Conservation (phyloP, 768 basidiomycete species). For the Boletus rubescentipes region DNA sequence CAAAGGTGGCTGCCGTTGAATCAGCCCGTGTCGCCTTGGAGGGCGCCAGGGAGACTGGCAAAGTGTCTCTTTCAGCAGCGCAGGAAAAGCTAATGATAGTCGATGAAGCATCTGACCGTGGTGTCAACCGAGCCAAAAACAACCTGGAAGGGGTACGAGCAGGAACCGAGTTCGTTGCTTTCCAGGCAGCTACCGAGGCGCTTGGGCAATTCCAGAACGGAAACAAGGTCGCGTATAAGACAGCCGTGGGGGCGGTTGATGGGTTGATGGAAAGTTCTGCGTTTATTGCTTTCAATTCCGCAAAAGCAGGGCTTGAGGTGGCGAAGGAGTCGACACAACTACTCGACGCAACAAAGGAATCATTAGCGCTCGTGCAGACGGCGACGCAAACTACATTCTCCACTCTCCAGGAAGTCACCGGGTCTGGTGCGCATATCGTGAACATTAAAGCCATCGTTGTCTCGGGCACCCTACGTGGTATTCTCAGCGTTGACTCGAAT, state of each 20-base stretch:
- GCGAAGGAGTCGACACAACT: neutral
- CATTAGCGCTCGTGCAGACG: neutral
- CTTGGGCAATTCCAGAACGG: neutral
- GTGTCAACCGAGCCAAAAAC: neutral
- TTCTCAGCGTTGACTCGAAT: neutral
- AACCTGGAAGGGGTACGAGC: neutral
- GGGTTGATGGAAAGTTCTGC: neutral
- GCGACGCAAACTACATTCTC: neutral
- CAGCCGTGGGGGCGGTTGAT: neutral
- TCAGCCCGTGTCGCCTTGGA: neutral
- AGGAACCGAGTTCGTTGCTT: neutral
- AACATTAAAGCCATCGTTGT: neutral
- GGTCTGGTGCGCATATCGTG: neutral
- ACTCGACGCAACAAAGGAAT: neutral
- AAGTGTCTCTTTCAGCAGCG: neutral
- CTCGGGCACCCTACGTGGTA: neutral
- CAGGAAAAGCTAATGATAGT: neutral
- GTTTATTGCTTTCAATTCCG: neutral
- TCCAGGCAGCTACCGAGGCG: neutral
- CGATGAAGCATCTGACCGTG: neutral
- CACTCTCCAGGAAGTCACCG: neutral
- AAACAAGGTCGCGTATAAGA: neutral
- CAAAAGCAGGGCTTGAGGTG: neutral
- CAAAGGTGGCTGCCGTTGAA: neutral
- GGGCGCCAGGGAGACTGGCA: neutral